These are phyloP conservation scores for Botrytis fabae DNA, from an alignment of 2,329 filamentous ascomycete species.

Conservation along the genomic window DNA sequence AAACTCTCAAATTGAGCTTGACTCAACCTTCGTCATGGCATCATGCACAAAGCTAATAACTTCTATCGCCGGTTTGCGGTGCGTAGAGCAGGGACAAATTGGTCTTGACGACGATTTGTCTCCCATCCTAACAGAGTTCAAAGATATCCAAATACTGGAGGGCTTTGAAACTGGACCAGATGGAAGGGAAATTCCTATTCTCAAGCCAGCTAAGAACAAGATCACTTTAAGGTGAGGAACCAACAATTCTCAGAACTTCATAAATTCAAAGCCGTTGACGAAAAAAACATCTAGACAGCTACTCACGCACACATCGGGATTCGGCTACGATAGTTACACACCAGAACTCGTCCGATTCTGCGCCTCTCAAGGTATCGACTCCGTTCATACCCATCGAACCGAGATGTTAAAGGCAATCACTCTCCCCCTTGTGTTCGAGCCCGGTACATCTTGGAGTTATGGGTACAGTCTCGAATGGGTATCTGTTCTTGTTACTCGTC, in stretches of 20 bases:
- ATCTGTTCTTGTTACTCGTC: constrained; percentile 49
- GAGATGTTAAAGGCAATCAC: background rate
- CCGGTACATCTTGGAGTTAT: constrained; percentile 61
- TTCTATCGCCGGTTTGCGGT: constrained; percentile 55
- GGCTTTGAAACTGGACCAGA: constrained; percentile 30
- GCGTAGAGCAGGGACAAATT: constrained; percentile 53
- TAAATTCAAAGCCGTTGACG: constrained; percentile 2
- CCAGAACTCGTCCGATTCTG: background rate
- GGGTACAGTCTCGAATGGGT: constrained; percentile 55
- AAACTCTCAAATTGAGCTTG: constrained; percentile 58
- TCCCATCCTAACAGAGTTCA: constrained; percentile 32
- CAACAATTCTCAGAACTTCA: no score
- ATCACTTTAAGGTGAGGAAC: constrained; percentile 35
- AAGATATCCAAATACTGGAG: constrained; percentile 33
- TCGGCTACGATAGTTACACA: constrained; percentile 29
- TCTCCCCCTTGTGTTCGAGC: constrained; percentile 60
- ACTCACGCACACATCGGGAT: constrained; percentile 34
- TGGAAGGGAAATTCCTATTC: constrained; percentile 26
- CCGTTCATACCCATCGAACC: background rate
- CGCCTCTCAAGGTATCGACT: background rate
- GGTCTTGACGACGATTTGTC: constrained; percentile 48
- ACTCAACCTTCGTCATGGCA: constrained; percentile 61
- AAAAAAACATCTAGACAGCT: constrained; percentile 27
- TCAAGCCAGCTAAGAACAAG: constrained; percentile 28
- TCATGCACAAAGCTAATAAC: constrained; percentile 58